Conservation (phyloP, 805 yeast species). For the Metschnikowia koreensis region DNA sequence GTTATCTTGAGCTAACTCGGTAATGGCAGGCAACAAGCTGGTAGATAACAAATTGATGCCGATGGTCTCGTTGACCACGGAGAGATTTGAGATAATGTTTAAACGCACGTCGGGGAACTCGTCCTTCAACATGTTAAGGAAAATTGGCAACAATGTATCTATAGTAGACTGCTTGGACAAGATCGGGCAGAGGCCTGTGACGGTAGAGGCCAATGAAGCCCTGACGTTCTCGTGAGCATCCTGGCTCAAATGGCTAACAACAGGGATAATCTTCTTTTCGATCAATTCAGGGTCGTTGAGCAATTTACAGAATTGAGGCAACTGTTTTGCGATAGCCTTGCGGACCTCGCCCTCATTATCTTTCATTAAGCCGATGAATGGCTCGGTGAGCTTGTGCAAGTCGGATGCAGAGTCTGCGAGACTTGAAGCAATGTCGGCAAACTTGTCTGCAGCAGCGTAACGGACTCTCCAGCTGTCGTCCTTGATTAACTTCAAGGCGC, state of each 20-base stretch:
- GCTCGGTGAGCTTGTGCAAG: conserved; percentile 59
- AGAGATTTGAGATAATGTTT: conserved; percentile 88
- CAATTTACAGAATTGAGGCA: conserved; percentile 68
- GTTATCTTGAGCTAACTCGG: conserved; percentile 92
- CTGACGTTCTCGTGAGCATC: conserved; percentile 94
- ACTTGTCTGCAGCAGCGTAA: conserved; percentile 96
- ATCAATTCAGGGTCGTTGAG: conserved; percentile 48
- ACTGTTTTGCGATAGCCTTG: conserved; percentile 88
- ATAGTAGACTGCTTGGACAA: conserved; percentile 83
- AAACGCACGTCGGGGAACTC: conserved; percentile 95
- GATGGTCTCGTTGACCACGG: conserved; percentile 88
- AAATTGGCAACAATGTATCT: conserved; percentile 79
- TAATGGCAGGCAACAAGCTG: conserved; percentile 89
- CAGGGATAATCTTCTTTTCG: conserved; percentile 72
- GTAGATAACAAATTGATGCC: conserved; percentile 88
- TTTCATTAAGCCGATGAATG: conserved; percentile 73
- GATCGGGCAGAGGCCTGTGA: conserved; percentile 82
- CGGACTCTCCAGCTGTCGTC: conserved; percentile 99
- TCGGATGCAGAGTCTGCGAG: conserved; percentile 58
- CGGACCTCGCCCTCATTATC: conserved; percentile 96
- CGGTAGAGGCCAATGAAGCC: conserved; percentile 84
- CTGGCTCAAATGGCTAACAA: conserved; percentile 76
- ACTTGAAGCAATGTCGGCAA: conserved; percentile 66
- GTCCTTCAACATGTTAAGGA: conserved; percentile 91
- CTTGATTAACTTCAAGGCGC: conserved; percentile 67